Evolutionary conservation across 1,284 basidiomycete genomes (phyloP).

Genomic region (Sphaerobolus stellatus): DNA sequence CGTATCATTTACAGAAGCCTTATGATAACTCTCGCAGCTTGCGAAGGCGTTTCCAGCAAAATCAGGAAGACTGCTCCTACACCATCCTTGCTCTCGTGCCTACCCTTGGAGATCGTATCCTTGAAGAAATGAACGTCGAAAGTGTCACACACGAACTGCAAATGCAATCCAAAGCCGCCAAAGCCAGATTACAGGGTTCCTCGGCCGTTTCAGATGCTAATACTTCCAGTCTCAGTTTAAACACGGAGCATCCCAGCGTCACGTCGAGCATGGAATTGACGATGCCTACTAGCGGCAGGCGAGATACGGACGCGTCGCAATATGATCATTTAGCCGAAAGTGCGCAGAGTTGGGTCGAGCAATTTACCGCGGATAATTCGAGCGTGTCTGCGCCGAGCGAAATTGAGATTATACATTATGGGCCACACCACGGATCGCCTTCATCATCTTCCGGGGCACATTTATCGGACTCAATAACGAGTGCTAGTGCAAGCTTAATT

Average conservation of each 20-base stretch:
- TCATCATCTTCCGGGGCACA: slow-evolving; percentile 18
- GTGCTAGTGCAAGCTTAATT: slow-evolving; percentile 13
- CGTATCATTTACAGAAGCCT: slow-evolving; percentile 10
- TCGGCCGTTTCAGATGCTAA: slow-evolving; percentile 8
- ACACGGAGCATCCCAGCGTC: slow-evolving; percentile 29
- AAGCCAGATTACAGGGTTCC: slow-evolving; percentile 1
- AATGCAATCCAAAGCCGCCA: slow-evolving; percentile 37
- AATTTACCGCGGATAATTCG: slow-evolving; percentile 28
- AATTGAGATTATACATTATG: slow-evolving; percentile 13
- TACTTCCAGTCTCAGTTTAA: slow-evolving; percentile 8
- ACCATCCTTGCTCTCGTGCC: slow-evolving; percentile 81
- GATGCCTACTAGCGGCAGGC: slow-evolving; percentile 3
- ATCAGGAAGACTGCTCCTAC: slow-evolving; percentile 80
- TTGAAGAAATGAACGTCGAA: slow-evolving; percentile 82
- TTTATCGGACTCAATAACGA: slow-evolving; percentile 40
- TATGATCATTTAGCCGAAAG: slow-evolving; percentile 35
- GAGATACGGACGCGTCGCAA: slow-evolving; percentile 25
- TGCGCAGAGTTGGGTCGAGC: slow-evolving; percentile 55
- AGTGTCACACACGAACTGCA: slow-evolving; percentile 72
- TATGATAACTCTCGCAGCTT: slow-evolving; percentile 48
- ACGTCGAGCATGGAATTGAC: slow-evolving; percentile 45
- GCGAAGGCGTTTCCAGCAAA: slow-evolving; percentile 75
- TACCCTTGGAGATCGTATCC: slow-evolving; percentile 70
- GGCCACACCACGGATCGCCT: slow-evolving; percentile 13
- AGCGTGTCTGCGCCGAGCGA: slow-evolving; percentile 12